A percentile compares a stretch with the other conserved stretches of the same genome.
phyloP scores from a whole-genome alignment of 768 basidiomycete species.

The Boletus rex-veris region DNA sequence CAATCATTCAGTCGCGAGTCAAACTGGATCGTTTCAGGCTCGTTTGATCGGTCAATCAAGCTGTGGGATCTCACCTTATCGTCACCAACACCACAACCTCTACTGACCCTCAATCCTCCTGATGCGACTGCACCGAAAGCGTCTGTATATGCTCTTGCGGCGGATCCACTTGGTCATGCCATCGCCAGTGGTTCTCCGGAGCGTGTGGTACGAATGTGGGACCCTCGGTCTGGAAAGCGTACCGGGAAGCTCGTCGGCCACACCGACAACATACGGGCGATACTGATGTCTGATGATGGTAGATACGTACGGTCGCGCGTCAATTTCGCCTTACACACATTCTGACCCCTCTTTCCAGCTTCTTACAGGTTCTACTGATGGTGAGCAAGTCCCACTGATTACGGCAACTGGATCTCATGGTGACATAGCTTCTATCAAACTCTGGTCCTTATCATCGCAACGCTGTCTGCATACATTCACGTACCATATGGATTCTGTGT shows the following conservation, averaged over 20 bases:
- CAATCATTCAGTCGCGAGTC: slow-evolving; percentile 56
- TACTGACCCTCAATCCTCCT: slow-evolving; percentile 64
- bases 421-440: slow-evolving; percentile 70
- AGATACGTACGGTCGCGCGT: slow-evolving; percentile 63
- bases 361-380: slow-evolving; percentile 83
- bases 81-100: slow-evolving; percentile 41
- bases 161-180: slow-evolving; percentile 73
- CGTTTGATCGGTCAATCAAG: slow-evolving; percentile 91
- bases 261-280: slow-evolving; percentile 93
- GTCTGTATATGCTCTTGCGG: slow-evolving; percentile 74
- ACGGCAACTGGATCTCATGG: slow-evolving; percentile 12
- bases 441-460: slow-evolving; percentile 91
- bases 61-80: slow-evolving; percentile 80
- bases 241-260: slow-evolving; percentile 90
- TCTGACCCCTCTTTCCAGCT: slow-evolving; percentile 41
- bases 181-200: slow-evolving; percentile 92
- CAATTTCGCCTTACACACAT: slow-evolving; percentile 2
- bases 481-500: slow-evolving; percentile 91
- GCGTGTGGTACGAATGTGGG: slow-evolving; percentile 88
- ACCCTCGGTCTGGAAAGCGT: slow-evolving; percentile 80
- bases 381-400: slow-evolving; percentile 21
- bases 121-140: slow-evolving; percentile 65
- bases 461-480: slow-evolving; percentile 94
- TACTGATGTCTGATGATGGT: slow-evolving; percentile 86
- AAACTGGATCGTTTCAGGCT: slow-evolving; percentile 89